These are phyloP conservation scores for Russula compacta DNA, from an alignment of 768 basidiomycete species.

Conservation along the genomic window DNA sequence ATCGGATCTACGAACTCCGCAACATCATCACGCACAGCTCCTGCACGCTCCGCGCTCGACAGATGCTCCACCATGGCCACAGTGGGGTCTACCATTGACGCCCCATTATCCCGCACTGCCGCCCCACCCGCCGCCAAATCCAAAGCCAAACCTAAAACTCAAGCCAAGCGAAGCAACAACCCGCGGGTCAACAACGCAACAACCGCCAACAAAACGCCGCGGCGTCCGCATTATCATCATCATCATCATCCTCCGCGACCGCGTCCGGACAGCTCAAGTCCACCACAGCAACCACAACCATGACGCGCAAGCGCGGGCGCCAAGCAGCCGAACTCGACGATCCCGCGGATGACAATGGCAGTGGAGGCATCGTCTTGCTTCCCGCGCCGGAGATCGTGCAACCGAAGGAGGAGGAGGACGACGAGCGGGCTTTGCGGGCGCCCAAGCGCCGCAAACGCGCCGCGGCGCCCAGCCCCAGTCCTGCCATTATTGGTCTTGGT, in stretches of 20 bases:
- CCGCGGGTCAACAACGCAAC: neutral
- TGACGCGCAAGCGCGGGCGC: conserved; percentile 1
- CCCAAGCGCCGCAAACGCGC: conserved; percentile 6
- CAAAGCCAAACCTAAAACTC: neutral
- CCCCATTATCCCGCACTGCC: neutral
- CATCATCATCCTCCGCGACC: neutral
- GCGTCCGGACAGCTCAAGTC: neutral
- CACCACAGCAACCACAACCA: neutral
- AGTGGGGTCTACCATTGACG: neutral
- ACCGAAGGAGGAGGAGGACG: neutral
- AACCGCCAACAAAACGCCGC: neutral
- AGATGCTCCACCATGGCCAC: neutral
- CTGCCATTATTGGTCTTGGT: neutral
- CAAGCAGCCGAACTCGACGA: neutral
- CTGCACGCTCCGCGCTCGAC: neutral
- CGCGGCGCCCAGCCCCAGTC: neutral
- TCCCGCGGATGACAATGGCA: neutral
- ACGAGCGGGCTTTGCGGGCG: neutral
- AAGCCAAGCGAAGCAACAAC: neutral
- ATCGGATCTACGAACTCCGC: neutral
- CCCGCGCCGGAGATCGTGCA: neutral
- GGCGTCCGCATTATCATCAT: neutral
- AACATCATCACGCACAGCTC: neutral
- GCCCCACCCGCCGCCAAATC: neutral
- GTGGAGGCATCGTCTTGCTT: neutral